Percentiles rank a stretch among this genome's conserved stretches.
Conservation (phyloP, 2,329 filamentous ascomycete species). For the Claviceps humidiphila region DNA sequence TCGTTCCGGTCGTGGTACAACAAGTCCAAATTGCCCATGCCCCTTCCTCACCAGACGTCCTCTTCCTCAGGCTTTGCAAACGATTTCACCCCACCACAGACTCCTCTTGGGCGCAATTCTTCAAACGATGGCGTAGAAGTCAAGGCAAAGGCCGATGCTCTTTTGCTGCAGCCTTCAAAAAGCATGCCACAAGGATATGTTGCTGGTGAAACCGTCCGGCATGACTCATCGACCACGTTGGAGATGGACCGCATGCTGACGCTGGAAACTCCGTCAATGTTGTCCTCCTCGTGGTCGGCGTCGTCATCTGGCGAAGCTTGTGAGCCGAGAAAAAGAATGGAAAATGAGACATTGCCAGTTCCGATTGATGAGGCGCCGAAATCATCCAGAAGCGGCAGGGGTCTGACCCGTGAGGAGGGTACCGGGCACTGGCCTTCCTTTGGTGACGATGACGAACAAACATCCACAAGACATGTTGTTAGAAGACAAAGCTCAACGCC, state of each 20-base stretch:
- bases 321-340: constrained; percentile 21
- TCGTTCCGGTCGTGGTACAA: constrained; percentile 46
- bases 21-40: constrained; percentile 39
- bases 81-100: constrained; percentile 33
- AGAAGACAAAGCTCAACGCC: constrained; percentile 11
- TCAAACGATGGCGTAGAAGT: constrained; percentile 20
- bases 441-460: constrained; percentile 46
- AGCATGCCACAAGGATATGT: not conserved
- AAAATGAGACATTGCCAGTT: constrained; percentile 22
- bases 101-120: constrained; percentile 30
- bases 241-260: constrained; percentile 24
- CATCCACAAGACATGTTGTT: constrained; percentile 33
- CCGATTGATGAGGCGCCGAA: constrained; percentile 10
- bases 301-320: constrained; percentile 12
- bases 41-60: constrained; percentile 47
- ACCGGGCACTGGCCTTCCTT: constrained; percentile 33
- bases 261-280: constrained; percentile 25
- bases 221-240: constrained; percentile 13
- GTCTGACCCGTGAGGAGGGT: constrained; percentile 12
- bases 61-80: constrained; percentile 46
- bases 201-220: not conserved
- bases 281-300: constrained; percentile 23
- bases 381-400: constrained; percentile 15
- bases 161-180: constrained; percentile 35
- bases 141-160: constrained; percentile 28